These are phyloP conservation scores for Camillea tinctor DNA, from an alignment of 2,329 filamentous ascomycete species.

Conservation along the genomic window DNA sequence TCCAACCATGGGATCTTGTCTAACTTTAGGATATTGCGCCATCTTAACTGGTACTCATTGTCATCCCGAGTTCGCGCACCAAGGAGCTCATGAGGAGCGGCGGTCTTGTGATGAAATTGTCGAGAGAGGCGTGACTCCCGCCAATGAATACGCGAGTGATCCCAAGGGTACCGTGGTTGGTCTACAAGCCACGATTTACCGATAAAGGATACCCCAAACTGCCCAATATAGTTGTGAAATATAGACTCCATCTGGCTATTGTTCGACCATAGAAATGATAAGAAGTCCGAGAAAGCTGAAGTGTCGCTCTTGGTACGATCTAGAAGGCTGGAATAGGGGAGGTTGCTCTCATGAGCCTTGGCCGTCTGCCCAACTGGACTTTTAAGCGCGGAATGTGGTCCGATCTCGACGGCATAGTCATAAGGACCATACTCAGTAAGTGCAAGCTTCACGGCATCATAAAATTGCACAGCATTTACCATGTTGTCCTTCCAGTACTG, in stretches of 20 bases:
- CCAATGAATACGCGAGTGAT: constrained; percentile 44
- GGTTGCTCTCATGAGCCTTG: constrained; percentile 14
- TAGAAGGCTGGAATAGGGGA: constrained; percentile 24
- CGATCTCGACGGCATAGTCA: constrained; percentile 31
- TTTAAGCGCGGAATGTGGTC: constrained; percentile 30
- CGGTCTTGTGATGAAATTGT: constrained; percentile 35
- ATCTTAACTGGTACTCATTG: constrained; percentile 34
- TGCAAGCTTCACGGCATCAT: constrained; percentile 31
- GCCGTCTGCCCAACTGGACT: constrained; percentile 26
- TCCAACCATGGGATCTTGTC: constrained; percentile 41
- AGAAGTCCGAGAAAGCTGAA: constrained; percentile 25
- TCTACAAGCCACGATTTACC: constrained; percentile 16
- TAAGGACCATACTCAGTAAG: constrained; percentile 21
- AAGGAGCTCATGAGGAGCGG: constrained; percentile 36
- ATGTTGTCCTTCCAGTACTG: constrained; percentile 44
- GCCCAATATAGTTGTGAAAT: constrained; percentile 23
- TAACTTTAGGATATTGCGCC: constrained; percentile 41
- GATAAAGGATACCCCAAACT: constrained; percentile 10
- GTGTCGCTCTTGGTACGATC: constrained; percentile 23
- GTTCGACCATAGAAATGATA: constrained; percentile 28
- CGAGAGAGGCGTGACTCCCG: constrained; percentile 44
- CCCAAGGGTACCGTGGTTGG: constrained; percentile 48
- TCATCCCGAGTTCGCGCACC: constrained; percentile 39
- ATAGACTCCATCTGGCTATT: constrained; percentile 16
- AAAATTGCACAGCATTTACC: constrained; percentile 40